Conservation (phyloP, 768 basidiomycete genomes). For the Suillus plorans region DNA sequence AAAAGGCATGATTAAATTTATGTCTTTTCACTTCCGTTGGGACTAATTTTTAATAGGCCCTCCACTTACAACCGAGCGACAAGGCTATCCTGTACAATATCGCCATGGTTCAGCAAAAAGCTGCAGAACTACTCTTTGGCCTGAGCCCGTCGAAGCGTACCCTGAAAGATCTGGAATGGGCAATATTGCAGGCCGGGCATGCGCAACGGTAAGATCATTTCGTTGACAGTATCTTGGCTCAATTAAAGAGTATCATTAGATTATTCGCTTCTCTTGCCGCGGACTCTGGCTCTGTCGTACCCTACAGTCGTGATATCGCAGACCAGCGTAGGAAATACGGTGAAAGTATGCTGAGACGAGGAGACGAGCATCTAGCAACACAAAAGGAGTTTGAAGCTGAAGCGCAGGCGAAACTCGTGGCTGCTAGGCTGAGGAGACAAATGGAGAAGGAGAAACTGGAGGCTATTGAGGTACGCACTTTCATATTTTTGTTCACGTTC, state of each 20-base stretch:
- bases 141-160: slow-evolving; percentile 75
- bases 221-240: not conserved
- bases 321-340: slow-evolving; percentile 91
- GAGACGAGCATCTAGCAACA: slow-evolving; percentile 72
- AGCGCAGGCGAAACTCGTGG: slow-evolving; percentile 67
- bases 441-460: slow-evolving; percentile 73
- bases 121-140: slow-evolving; percentile 83
- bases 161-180: slow-evolving; percentile 74
- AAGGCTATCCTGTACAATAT: slow-evolving; percentile 93
- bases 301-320: slow-evolving; percentile 85
- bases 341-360: slow-evolving; percentile 77
- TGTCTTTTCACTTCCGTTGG: not conserved
- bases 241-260: slow-evolving; percentile 38
- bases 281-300: slow-evolving; percentile 65
- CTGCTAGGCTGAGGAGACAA: slow-evolving; percentile 73
- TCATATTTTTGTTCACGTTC: slow-evolving; percentile 4
- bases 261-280: slow-evolving; percentile 82
- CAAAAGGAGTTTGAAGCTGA: slow-evolving; percentile 76
- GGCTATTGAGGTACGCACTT: slow-evolving; percentile 57
- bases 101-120: slow-evolving; percentile 97
- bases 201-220: slow-evolving; percentile 70
- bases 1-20: slow-evolving; percentile 51
- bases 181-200: slow-evolving; percentile 77
- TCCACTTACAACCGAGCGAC: slow-evolving; percentile 82
- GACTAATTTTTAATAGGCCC: slow-evolving; percentile 52